Evolutionary conservation across 352 stramenopile species (phyloP).

Genomic region (Phytophthora palmivora): DNA sequence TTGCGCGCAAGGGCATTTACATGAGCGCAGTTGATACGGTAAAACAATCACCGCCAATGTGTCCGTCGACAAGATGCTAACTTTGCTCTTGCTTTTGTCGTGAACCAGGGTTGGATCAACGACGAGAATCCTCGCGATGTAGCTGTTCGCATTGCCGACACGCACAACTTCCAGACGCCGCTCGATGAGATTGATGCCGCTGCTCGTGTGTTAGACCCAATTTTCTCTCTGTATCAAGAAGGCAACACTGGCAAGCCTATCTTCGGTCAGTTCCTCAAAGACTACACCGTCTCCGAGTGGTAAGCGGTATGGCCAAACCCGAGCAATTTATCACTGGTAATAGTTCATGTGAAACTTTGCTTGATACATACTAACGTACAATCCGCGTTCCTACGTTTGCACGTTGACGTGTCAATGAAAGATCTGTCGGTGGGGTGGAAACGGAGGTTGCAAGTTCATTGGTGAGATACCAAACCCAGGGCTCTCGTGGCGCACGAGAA

Average conservation of each 20-base stretch:
- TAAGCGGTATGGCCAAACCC: slow-evolving; percentile 5
- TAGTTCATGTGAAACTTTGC: no score
- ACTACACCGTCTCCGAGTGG: slow-evolving; percentile 81
- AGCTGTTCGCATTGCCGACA: slow-evolving; percentile 88
- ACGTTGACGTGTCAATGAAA: slow-evolving; percentile 6
- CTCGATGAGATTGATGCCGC: slow-evolving; percentile 96
- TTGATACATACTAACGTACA: slow-evolving; percentile 3
- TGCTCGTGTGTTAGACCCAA: slow-evolving; percentile 93
- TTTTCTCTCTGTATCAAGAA: slow-evolving; percentile 82
- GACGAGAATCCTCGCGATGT: slow-evolving; percentile 95
- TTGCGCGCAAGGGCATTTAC: slow-evolving; percentile 89
- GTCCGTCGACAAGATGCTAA: no score
- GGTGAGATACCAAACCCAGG: slow-evolving; percentile 18
- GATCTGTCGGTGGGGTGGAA: slow-evolving; percentile 4
- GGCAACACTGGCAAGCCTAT: slow-evolving; percentile 49
- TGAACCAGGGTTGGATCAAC: slow-evolving; percentile 91
- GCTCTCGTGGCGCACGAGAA: slow-evolving; percentile 18
- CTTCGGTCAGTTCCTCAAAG: slow-evolving; percentile 79
- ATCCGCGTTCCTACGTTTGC: slow-evolving; percentile 5
- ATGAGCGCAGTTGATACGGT: slow-evolving; percentile 97
- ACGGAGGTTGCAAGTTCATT: slow-evolving; percentile 12
- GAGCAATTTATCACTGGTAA: neutral
- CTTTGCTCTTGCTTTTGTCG: neutral
- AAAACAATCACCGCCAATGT: slow-evolving; percentile 2
- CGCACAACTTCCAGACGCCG: slow-evolving; percentile 96